These are phyloP conservation scores for Passalora sequoiae DNA, from an alignment of 2,329 filamentous ascomycete genomes.

Conservation along the genomic window DNA sequence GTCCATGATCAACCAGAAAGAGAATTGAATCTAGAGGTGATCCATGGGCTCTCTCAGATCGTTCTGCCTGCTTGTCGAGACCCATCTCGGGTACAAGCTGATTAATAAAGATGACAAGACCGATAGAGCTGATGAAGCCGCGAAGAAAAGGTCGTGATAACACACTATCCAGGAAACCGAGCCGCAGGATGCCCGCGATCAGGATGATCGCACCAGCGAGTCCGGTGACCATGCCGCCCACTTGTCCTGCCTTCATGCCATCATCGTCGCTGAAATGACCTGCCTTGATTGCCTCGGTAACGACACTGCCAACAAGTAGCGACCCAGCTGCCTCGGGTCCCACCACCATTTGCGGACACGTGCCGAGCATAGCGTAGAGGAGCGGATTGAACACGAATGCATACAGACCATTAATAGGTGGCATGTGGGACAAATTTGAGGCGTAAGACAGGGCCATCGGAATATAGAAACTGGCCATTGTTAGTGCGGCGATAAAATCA, in stretches of 20 bases:
- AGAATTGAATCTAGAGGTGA: slow-evolving; percentile 80
- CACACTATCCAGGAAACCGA: slow-evolving; percentile 92
- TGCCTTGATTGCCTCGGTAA: slow-evolving; percentile 68
- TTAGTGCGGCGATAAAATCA: slow-evolving; percentile 81
- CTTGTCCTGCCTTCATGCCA: slow-evolving; percentile 67
- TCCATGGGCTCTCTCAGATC: slow-evolving; percentile 66
- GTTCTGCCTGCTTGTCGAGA: slow-evolving; percentile 60
- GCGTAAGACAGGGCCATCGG: slow-evolving; percentile 94
- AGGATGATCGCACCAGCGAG: slow-evolving; percentile 85
- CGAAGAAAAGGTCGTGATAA: slow-evolving; percentile 86
- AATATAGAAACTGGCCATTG: slow-evolving; percentile 98
- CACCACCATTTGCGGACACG: slow-evolving; percentile 87
- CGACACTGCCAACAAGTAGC: slow-evolving; percentile 79
- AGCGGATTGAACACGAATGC: slow-evolving; percentile 89
- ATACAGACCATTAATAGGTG: slow-evolving; percentile 90
- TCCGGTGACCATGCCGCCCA: slow-evolving; percentile 82
- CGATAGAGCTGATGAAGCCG: slow-evolving; percentile 95
- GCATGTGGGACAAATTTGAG: slow-evolving; percentile 85
- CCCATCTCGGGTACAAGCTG: slow-evolving; percentile 90
- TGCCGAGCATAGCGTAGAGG: slow-evolving; percentile 85
- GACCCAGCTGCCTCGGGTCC: slow-evolving; percentile 93
- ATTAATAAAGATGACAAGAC: slow-evolving; percentile 92
- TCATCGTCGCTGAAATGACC: slow-evolving; percentile 62
- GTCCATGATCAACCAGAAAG: slow-evolving; percentile 67
- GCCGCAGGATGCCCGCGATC: slow-evolving; percentile 73